Base-by-base conservation (phyloP, 108 stramenopile species). In the Bacterosira constricta region DNA sequence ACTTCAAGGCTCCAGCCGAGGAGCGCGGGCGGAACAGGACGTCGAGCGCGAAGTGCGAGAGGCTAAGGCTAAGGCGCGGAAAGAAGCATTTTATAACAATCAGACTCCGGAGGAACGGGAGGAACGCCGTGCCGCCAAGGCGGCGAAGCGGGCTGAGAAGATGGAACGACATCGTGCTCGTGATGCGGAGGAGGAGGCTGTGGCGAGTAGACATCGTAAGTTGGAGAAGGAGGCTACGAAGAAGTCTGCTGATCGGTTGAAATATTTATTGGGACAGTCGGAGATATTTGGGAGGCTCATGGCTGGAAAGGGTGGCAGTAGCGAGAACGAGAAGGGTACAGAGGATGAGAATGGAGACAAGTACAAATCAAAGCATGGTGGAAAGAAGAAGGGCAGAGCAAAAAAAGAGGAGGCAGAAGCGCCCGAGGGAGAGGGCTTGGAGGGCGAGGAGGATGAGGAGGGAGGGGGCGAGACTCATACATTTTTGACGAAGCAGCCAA, bases 261-360 rank as follows among this genome's bases (percentile, higher is more conserved):
- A 97, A 80, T 99, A 97, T 83, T 83, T 99, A 41, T 73, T 98
- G 67, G 80, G 86, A 47, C 99, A 99, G 82, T 85, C 84, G 1
- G 92, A 95, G 66, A 94, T 99, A 67, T 99, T 99, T 85, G 90
- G 93, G 5, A 97, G 89, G 66, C 59, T 93, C 29, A 86, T 83
- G 52, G 85, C 49, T 50, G 54, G 72, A 35, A 71, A 27, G 7
- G 71, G 71, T 35, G 86, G 83, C 51, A 83, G 86, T 32, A 87
- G 83, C n/a, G 76, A 75, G 38, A 70, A 60, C 45, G 66, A 30
- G 70, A 80, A 78, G 11, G 87, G 88, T 56, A 73, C 39, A 6
- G 73, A 82, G 34, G 84, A 85, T 50, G 88, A 88, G 31, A 63
- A 61, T 12, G 66, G 77, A 13, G 54, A 44, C 18, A 42, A 54